Evolutionary conservation across 2,329 filamentous ascomycete genomes (phyloP), one percentile per base, ranked within the genome.

Genomic region (Diaporthe helianthi): DNA sequence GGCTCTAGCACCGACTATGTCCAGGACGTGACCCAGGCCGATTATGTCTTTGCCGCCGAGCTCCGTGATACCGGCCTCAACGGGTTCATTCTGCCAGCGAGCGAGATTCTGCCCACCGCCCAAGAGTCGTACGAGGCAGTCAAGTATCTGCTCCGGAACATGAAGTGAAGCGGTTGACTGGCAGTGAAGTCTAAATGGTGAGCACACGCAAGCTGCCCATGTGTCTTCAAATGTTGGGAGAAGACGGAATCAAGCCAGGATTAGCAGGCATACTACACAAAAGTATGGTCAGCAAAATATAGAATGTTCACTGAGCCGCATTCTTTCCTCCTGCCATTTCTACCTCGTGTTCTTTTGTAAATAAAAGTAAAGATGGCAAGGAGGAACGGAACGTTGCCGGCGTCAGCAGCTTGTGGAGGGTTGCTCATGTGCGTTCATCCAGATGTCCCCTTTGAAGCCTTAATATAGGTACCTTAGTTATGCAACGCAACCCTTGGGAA

Each of bases 81-180:
- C 64, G 83, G 83, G 8, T 84, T 84, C 68, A 75, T 83, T 8
- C 76, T 84, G 55, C 82, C 83, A 0, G 77, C 82, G 0, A 69
- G 65, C 36, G 80, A 84, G 74, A 84, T 84, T 33, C 46, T 82
- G 26, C 80, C 82, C 1, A 83, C 78, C 17, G 80, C 80, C 12
- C 77, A 82, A 70, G 82, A 84, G 74, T 77, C 79, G 4, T 83
- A 77, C 73, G 82, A 81, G 1, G 83, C 81, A 8, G 81, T 94
- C 22, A 81, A 89, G 74, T 90, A 92, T 71, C 86, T 94, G 67
- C 74, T 84, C 36, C 66, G 75, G 47, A 80, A 81, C 68, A 80
- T 83, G 76, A 77, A 79, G 67, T 80, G 75, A 72, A 5, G 44
- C 5, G 29, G 2, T 24, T n/a, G 15, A 9, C 15, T 19, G 29